Conservation (phyloP, 2,329 filamentous ascomycete genomes). For the Fusarium buharicum region DNA sequence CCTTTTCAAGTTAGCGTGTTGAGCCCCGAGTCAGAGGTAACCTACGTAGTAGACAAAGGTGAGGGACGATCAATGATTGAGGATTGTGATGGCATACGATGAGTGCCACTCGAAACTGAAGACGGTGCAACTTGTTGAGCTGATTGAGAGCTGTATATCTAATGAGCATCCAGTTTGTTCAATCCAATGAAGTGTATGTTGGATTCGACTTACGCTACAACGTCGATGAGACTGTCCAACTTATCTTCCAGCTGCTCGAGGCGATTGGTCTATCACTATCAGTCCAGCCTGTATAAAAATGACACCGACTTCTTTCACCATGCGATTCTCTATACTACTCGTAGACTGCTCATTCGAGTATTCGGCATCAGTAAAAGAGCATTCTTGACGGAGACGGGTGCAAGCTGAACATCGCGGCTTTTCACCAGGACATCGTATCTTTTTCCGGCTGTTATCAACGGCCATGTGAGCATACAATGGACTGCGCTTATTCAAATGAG, state of each 20-base stretch:
- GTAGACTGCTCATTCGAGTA: neutral
- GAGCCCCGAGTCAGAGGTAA: accelerated
- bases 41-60: neutral
- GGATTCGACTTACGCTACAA: conserved; percentile 11
- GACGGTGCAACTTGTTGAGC: conserved; percentile 10
- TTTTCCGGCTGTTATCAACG: conserved; percentile 13
- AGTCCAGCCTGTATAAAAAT: accelerated
- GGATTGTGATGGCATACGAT: neutral
- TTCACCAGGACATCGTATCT: conserved; percentile 32
- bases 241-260: conserved; percentile 32
- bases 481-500: accelerated
- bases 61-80: neutral
- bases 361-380: neutral
- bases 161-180: accelerated
- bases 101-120: neutral
- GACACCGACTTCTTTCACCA: neutral
- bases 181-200: no score
- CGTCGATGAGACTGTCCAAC: conserved; percentile 22
- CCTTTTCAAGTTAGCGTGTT: neutral
- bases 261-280: conserved; percentile 8
- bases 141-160: neutral
- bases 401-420: conserved; percentile 31
- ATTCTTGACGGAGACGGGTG: conserved; percentile 16
- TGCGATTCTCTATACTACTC: neutral
- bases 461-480: neutral